Evolutionary conservation across 2,329 filamentous ascomycete species (phyloP).

Genomic region (Penicillium sp.): DNA sequence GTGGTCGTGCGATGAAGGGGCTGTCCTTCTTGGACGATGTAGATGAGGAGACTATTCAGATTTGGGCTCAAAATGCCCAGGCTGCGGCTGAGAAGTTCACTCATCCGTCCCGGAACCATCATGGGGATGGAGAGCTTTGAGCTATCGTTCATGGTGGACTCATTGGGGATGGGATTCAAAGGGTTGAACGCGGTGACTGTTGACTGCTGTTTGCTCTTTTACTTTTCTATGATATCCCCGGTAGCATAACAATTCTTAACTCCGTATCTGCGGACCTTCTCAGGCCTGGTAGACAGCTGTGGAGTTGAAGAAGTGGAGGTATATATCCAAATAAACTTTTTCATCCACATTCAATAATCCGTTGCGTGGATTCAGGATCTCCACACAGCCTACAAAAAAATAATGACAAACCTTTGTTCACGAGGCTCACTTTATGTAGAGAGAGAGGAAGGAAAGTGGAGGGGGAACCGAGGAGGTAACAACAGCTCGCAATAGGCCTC

Average conservation of each 20-base stretch:
- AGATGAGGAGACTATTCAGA: constrained; percentile 20
- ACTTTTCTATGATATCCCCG: background rate
- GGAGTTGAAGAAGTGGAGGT: background rate
- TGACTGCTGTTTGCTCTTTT: background rate
- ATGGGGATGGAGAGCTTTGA: constrained; percentile 24
- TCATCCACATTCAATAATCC: background rate
- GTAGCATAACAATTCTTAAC: background rate
- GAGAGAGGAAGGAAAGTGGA: background rate
- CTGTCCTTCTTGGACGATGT: constrained; percentile 49
- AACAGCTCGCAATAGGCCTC: background rate
- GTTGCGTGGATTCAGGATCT: background rate
- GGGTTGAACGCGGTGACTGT: background rate
- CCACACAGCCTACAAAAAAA: too few relatives aligned
- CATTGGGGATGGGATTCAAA: background rate
- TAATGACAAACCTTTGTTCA: too few relatives aligned
- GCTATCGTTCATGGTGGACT: background rate
- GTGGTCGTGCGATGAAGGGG: constrained; percentile 62
- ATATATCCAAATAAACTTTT: background rate
- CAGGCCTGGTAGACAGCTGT: background rate
- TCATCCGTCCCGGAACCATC: constrained; percentile 10
- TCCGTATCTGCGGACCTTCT: background rate
- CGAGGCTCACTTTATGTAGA: too few relatives aligned
- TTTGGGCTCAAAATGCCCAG: constrained; percentile 23
- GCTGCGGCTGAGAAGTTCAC: constrained; percentile 23
- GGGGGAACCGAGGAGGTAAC: background rate